Conservation (phyloP, 73 alveolate genomes). For the Paramecium sonneborni region DNA sequence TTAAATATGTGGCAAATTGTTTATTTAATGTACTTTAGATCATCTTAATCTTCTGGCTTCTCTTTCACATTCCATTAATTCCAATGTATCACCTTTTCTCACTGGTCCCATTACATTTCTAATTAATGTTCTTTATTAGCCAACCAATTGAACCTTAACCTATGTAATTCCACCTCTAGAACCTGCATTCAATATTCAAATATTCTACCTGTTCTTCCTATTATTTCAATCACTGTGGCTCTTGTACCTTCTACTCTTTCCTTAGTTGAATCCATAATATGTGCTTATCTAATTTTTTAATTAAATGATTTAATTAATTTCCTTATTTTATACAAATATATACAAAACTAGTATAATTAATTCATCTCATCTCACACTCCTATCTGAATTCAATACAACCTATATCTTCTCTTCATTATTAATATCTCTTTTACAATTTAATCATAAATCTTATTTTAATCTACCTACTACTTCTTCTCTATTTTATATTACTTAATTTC, state of each 20-base stretch:
- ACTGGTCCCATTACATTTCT: slow-evolving; percentile 99
- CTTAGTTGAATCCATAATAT: slow-evolving; percentile 8
- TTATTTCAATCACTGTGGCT: slow-evolving; percentile 63
- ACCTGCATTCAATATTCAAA: slow-evolving; percentile 72
- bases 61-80: slow-evolving; percentile 98
- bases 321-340: not conserved
- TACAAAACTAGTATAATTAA: not conserved
- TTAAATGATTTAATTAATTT: slow-evolving; percentile 23
- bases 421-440: no score
- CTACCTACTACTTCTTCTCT: no score
- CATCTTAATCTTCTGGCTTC: slow-evolving; percentile 99
- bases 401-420: no score
- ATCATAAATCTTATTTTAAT: no score
- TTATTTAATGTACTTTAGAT: slow-evolving; percentile 34
- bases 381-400: no score
- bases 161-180: slow-evolving; percentile 99
- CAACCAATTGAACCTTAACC: slow-evolving; percentile 90
- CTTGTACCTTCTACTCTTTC: slow-evolving; percentile 47
- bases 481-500: no score
- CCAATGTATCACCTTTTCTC: slow-evolving; percentile 97
- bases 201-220: slow-evolving; percentile 64
- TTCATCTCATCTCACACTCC: not conserved
- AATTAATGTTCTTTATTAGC: slow-evolving; percentile 89
- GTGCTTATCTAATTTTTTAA: not conserved
- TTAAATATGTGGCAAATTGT: slow-evolving; percentile 29